Evolutionary conservation across 2,329 filamentous ascomycete genomes (phyloP), one percentile per base, ranked within the genome.

Genomic region (Fonsecaea nubica): DNA sequence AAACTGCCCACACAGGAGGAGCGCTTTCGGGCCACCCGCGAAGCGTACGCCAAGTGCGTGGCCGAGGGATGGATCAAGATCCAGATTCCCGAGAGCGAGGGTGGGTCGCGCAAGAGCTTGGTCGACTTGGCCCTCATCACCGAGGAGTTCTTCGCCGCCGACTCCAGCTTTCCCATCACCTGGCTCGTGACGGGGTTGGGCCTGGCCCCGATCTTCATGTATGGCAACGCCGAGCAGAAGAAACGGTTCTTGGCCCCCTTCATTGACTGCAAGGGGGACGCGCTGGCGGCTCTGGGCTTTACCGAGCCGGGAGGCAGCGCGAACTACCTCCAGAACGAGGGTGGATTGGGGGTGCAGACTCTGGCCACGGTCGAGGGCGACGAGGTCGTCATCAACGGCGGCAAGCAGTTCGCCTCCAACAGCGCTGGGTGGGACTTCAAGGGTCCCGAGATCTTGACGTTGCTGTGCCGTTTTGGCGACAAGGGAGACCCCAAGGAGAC

Each of bases 331-430:
- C 82, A 85, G 72, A 80, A 79, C 56, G 59, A 62, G 32, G 84
- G 83, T 1, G 82, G 77, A 0, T 75, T 74, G 4, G 84, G 85
- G 0, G 72, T 86, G 48, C 75, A 79, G 55, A 86, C 83, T 2
- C 84, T 81, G 1, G 84, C 84, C 0, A 75, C 75, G 25, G 73
- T 72, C 10, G 81, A 84, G 15, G 83, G 81, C 0, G 78, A 84
- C 50, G 78, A 82, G 45, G 86, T 82, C 81, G 72, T 86, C 4
- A 69, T 86, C 32, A 82, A 82, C 70, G 84, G 84, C 3, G 84
- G 86, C 69, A 63, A 82, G 80, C 75, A 84, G 42, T 86, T 84
- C 84, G 82, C 84, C 7, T 85, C 83, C 1, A 86, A 85, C 70
- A 79, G 77, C 58, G 80, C 77, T 0, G 84, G 84, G 13, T 86